These are phyloP conservation scores for Protomyces pachydermus DNA, from an alignment of 1,139 yeast genomes.

Conservation along the genomic window DNA sequence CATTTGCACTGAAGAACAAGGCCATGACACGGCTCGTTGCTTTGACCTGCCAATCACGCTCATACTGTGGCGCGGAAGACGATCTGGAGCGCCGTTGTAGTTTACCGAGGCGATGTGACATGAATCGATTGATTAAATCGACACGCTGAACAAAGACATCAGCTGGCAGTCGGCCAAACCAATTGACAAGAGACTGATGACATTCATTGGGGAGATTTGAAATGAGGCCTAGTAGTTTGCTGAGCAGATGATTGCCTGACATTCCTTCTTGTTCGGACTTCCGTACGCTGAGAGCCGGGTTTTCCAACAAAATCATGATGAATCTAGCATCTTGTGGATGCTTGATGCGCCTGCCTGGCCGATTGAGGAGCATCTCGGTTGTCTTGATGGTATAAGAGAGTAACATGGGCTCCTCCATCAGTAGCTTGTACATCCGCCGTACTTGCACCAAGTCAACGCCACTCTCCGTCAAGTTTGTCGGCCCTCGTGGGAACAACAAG, in stretches of 20 bases:
- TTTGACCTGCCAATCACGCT: constrained; percentile 73
- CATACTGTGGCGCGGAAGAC: constrained; percentile 43
- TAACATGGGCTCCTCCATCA: constrained; percentile 27
- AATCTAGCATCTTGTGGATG: constrained; percentile 36
- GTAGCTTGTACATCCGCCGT: constrained; percentile 17
- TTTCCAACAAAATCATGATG: constrained; percentile 39
- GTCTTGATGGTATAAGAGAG: constrained; percentile 34
- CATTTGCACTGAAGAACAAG: constrained; percentile 51
- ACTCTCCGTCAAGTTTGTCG: constrained; percentile 35
- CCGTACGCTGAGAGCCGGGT: constrained; percentile 36
- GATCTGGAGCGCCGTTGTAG: constrained; percentile 4
- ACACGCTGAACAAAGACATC: constrained; percentile 42
- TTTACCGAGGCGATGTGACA: constrained; percentile 40
- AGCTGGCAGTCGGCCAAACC: constrained; percentile 50
- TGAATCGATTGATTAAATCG: constrained; percentile 41
- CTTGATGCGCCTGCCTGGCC: constrained; percentile 34
- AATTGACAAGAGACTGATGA: constrained; percentile 50
- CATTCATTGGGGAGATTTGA: constrained; percentile 35
- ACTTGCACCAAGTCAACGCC: constrained; percentile 35
- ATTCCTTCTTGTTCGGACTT: neutral
- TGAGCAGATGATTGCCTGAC: neutral
- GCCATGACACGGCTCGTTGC: constrained; percentile 60
- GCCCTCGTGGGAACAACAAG: constrained; percentile 35
- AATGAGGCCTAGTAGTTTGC: constrained; percentile 2
- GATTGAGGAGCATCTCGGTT: constrained; percentile 35